Base-by-base conservation (phyloP, 169 alveolate genomes). In the Babesia bigemina region DNA sequence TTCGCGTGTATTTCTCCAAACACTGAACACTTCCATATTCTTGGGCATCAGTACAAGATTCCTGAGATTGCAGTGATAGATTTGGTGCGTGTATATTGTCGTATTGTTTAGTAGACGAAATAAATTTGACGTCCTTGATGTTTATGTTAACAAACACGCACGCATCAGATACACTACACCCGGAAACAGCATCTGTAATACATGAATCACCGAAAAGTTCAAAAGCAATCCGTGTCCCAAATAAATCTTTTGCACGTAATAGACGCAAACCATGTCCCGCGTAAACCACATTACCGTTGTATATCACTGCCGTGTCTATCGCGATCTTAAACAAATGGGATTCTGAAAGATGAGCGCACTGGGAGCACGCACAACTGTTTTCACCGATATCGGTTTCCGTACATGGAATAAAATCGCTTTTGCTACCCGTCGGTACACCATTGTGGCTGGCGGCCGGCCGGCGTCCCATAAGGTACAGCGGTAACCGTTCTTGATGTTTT, bases 261-360 rank as follows among this genome's bases (percentile, higher is more conserved):
- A 24, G 28, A 21, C 70, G 42, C 29, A 49, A 24, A 19, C 86
- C 86, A 36, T 77, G 69, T 21, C 86, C 86, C 47, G 59, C 63
- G 58, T 70, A 77, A 6, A 77, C 45, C 22, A 77, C 63, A 22
- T 42, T 70, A 11, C 73, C 76, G 29, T 42, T 17, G 11, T 36
- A 11, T n/a, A 77, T 63, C 13, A 77, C 45, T 0, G 81, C 72
- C 11, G 45, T 74, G 3, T 74, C 86, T n/a, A 77, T 29, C 2
- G 66, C 52, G 6, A 77, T 42, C 24, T 62, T 63, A 42, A 69
- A 77, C 28, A 9, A 11, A 19, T 77, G 39, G 14, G 86, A 63
- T 24, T 77, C 75, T 33, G 57, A 2, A 0, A 71, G 0, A 19
- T 71, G 62, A 36, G 36, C 36, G 1, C 66, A 55, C 22, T 56